Conservation (phyloP, 352 stramenopile genomes). For the Phytophthora lateralis region DNA sequence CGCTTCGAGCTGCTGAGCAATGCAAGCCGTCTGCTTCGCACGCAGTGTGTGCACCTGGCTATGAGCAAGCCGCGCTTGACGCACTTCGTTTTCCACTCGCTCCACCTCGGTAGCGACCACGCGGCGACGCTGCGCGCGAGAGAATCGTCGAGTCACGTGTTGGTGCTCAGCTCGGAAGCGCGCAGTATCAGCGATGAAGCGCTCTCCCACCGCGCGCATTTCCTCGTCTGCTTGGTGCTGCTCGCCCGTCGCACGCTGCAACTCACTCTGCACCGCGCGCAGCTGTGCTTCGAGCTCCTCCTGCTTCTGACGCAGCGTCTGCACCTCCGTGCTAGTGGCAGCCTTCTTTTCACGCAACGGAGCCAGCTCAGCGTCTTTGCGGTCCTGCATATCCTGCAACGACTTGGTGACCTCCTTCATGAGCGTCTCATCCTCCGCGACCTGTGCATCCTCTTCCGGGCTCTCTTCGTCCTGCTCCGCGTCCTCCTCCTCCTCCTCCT, state of each 20-base stretch:
- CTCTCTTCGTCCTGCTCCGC: conserved; percentile 25
- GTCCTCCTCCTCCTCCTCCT: conserved; percentile 21
- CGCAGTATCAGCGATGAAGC: conserved; percentile 48
- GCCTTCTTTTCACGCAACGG: conserved; percentile 41
- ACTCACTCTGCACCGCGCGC: conserved; percentile 48
- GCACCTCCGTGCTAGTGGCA: conserved; percentile 17
- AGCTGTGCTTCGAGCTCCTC: conserved; percentile 66
- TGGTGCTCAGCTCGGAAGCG: conserved; percentile 58
- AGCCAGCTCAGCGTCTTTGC: conserved; percentile 41
- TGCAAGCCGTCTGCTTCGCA: conserved; percentile 52
- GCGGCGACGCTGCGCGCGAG: conserved; percentile 40
- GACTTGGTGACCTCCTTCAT: conserved; percentile 46
- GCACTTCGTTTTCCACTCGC: conserved; percentile 43
- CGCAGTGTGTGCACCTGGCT: conserved; percentile 49
- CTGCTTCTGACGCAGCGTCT: conserved; percentile 45
- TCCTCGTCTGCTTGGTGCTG: conserved; percentile 53
- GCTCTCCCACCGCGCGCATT: conserved; percentile 50
- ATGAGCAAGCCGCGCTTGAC: conserved; percentile 38
- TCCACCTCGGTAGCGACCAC: conserved; percentile 46
- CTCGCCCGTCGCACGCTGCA: conserved; percentile 43
- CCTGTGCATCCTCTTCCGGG: conserved; percentile 17
- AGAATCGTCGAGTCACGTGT: conserved; percentile 44
- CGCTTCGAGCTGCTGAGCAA: conserved; percentile 70
- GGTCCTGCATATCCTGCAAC: conserved; percentile 45
- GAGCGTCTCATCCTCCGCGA: conserved; percentile 33